phyloP scores from a whole-genome alignment of 805 yeast species.

The Yamadazyma sp. region DNA sequence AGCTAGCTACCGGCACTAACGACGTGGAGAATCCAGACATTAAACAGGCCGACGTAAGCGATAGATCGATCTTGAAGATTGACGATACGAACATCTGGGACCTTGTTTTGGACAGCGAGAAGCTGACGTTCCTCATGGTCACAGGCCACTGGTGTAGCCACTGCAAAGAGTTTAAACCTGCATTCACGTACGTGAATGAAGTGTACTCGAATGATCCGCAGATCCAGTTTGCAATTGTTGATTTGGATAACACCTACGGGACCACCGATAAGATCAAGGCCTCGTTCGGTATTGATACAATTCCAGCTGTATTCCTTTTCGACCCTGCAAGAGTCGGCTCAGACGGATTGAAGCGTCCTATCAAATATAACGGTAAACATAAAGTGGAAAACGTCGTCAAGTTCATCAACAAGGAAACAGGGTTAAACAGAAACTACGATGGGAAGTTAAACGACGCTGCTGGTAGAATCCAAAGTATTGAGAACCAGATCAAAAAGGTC shows the following conservation, averaged over 20 bases:
- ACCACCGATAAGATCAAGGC: slow-evolving; percentile 43
- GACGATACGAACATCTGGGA: slow-evolving; percentile 46
- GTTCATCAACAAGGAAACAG: slow-evolving; percentile 28
- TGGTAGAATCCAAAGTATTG: slow-evolving; percentile 25
- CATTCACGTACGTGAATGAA: slow-evolving; percentile 45
- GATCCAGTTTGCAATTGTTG: slow-evolving; percentile 14
- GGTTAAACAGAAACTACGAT: slow-evolving; percentile 29
- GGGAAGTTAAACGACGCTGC: slow-evolving; percentile 33
- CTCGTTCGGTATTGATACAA: slow-evolving; percentile 42
- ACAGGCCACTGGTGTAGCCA: slow-evolving; percentile 63
- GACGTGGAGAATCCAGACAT: slow-evolving; percentile 13
- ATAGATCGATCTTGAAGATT: slow-evolving; percentile 12
- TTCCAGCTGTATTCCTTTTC: slow-evolving; percentile 59
- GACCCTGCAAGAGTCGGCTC: slow-evolving; percentile 21
- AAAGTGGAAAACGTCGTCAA: slow-evolving; percentile 22
- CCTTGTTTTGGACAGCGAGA: slow-evolving; percentile 32
- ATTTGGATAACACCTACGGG: slow-evolving; percentile 43
- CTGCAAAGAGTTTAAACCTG: slow-evolving; percentile 54
- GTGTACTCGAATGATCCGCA: slow-evolving; percentile 39
- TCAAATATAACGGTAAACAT: slow-evolving; percentile 25
- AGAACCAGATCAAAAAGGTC: neutral
- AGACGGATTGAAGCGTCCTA: slow-evolving; percentile 23
- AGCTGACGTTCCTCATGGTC: slow-evolving; percentile 48
- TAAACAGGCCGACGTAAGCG: slow-evolving; percentile 9
- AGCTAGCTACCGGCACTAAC: slow-evolving; percentile 30